phyloP scores from a whole-genome alignment of 2,329 filamentous ascomycete species.

The Aspergillus niger region DNA sequence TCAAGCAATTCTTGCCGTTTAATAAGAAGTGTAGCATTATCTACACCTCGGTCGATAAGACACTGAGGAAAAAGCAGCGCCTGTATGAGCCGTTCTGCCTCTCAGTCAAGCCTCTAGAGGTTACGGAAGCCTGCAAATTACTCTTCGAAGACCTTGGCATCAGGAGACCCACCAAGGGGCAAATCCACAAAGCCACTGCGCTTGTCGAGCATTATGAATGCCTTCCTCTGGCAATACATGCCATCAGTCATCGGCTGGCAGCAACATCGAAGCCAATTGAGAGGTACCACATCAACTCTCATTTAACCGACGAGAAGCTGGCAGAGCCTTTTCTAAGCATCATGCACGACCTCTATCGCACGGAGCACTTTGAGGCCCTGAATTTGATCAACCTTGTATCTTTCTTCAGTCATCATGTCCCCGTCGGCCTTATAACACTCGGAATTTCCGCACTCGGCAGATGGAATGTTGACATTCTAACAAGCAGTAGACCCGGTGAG shows the following conservation, averaged over 20 bases:
- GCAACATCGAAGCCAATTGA: slow-evolving; percentile 63
- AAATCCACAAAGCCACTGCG: slow-evolving; percentile 60
- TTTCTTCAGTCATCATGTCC: slow-evolving; percentile 66
- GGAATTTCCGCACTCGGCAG: slow-evolving; percentile 46
- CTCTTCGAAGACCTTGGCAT: slow-evolving; percentile 65
- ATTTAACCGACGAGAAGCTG: slow-evolving; percentile 58
- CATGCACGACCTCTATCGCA: slow-evolving; percentile 48
- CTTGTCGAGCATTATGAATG: slow-evolving; percentile 65
- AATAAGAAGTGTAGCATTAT: slow-evolving; percentile 65
- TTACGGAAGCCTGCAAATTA: slow-evolving; percentile 61
- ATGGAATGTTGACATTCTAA: slow-evolving; percentile 41
- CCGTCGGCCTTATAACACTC: slow-evolving; percentile 65
- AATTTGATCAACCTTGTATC: slow-evolving; percentile 67
- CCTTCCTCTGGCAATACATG: slow-evolving; percentile 68
- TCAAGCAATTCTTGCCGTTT: slow-evolving; percentile 66
- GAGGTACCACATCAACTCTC: slow-evolving; percentile 60
- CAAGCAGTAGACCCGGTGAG: slow-evolving; percentile 37
- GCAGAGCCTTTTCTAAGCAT: slow-evolving; percentile 52
- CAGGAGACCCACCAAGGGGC: slow-evolving; percentile 56
- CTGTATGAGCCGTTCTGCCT: slow-evolving; percentile 63
- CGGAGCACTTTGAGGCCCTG: slow-evolving; percentile 55
- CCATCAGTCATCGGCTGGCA: slow-evolving; percentile 63
- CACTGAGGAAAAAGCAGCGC: slow-evolving; percentile 57
- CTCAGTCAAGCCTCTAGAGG: slow-evolving; percentile 56
- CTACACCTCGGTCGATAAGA: slow-evolving; percentile 67